Percentiles rank a stretch among this genome's conserved stretches.
phyloP scores from a whole-genome alignment of 1,139 yeast species.

The Saccharomyces hybrid region DNA sequence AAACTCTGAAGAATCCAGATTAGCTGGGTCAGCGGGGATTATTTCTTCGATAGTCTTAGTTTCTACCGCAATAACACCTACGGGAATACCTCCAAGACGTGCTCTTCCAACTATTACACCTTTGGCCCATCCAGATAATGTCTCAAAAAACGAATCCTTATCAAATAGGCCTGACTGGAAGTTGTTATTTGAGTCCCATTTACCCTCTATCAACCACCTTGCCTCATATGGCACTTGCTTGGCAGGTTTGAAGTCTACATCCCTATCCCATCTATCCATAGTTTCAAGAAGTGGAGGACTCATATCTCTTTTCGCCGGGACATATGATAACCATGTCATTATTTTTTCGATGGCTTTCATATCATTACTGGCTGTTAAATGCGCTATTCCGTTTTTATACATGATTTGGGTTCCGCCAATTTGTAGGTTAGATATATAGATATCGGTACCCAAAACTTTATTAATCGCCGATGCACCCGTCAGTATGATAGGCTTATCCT shows the following conservation, averaged over 20 bases:
- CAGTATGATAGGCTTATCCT: conserved; percentile 95
- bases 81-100: conserved; percentile 95
- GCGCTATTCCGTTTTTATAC: conserved; percentile 97
- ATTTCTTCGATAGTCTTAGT: conserved; percentile 82
- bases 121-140: conserved; percentile 97
- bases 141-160: conserved; percentile 87
- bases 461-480: conserved; percentile 99
- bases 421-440: conserved; percentile 91
- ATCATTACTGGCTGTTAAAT: conserved; percentile 90
- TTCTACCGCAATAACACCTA: conserved; percentile 96
- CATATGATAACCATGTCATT: conserved; percentile 92
- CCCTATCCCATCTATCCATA: conserved; percentile 88
- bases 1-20: conserved; percentile 84
- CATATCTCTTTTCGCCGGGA: conserved; percentile 82
- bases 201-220: conserved; percentile 90
- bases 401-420: conserved; percentile 98
- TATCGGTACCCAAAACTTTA: conserved; percentile 93
- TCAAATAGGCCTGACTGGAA: conserved; percentile 68
- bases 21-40: conserved; percentile 96
- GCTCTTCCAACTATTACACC: conserved; percentile 99
- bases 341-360: conserved; percentile 93
- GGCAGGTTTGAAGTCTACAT: conserved; percentile 70
- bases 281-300: conserved; percentile 88
- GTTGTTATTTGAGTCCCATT: conserved; percentile 36
- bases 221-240: conserved; percentile 77